A percentile compares a stretch with the other conserved stretches of the same genome.
Evolutionary conservation across 2,329 filamentous ascomycete species (phyloP).

Genomic region (Polytolypa hystricis): DNA sequence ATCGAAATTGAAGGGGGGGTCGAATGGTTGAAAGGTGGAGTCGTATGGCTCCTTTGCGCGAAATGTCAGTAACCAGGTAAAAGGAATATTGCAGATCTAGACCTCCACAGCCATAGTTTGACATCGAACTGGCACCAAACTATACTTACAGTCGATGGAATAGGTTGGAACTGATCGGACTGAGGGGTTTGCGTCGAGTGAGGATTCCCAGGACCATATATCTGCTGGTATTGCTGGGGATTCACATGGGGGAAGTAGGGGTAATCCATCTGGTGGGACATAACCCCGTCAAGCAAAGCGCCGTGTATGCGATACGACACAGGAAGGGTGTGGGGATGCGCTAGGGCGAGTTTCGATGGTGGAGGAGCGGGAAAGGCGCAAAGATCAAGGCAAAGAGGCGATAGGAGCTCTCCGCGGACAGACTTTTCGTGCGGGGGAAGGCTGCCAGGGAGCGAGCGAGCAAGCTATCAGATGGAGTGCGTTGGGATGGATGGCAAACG

Average conservation of each 20-base stretch:
- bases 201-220: constrained; percentile 35
- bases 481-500: too few species aligned
- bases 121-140: constrained; percentile 12
- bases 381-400: background rate
- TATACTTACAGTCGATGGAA: constrained; percentile 28
- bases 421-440: background rate
- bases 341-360: background rate
- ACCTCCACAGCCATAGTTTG: constrained; percentile 4
- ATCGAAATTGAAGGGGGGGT: constrained; percentile 28
- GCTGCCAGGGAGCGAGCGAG: too few species aligned
- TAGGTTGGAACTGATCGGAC: constrained; percentile 37
- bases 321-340: too few species aligned
- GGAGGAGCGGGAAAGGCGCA: background rate
- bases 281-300: background rate
- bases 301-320: too few species aligned
- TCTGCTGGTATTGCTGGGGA: constrained; percentile 39
- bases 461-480: too few species aligned
- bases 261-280: constrained; percentile 41
- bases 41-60: constrained; percentile 25
- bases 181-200: constrained; percentile 27
- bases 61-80: constrained; percentile 12
- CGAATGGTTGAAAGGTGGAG: constrained; percentile 26
- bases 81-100: background rate
- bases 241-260: constrained; percentile 37
- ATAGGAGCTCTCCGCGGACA: background rate